Evolutionary conservation across 2,329 filamentous ascomycete genomes (phyloP).

Genomic region (Hawksworthiomyces lignivorus): DNA sequence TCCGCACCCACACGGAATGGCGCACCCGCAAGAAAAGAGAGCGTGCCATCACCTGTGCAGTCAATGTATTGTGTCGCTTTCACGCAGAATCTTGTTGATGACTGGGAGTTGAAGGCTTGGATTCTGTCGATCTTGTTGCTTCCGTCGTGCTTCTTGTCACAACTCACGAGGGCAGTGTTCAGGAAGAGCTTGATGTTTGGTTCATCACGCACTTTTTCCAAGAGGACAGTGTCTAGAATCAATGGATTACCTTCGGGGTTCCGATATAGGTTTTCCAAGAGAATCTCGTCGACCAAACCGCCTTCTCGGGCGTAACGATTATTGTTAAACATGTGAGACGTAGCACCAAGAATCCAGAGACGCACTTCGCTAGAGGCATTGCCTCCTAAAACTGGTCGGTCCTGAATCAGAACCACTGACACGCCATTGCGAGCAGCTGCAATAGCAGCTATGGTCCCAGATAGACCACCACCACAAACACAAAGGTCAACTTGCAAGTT

Average conservation of each 20-base stretch:
- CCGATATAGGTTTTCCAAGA: constrained; percentile 19
- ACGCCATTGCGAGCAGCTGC: constrained; percentile 18
- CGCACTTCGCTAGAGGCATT: constrained; percentile 20
- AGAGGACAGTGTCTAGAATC: constrained; percentile 18
- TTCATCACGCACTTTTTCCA: constrained; percentile 19
- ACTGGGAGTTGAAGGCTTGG: constrained; percentile 19
- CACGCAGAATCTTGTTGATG: constrained; percentile 18
- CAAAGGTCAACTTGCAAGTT: constrained; percentile 21
- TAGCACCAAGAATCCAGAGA: constrained; percentile 19
- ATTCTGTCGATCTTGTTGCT: constrained; percentile 16
- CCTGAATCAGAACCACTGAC: constrained; percentile 17
- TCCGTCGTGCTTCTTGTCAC: constrained; percentile 18
- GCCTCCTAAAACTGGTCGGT: constrained; percentile 18
- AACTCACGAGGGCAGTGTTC: constrained; percentile 18
- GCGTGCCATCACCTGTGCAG: constrained; percentile 19
- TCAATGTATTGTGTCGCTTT: constrained; percentile 22
- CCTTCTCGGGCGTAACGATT: constrained; percentile 20
- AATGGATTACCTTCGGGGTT: constrained; percentile 21
- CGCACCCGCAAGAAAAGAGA: constrained; percentile 19
- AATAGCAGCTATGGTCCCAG: constrained; percentile 18
- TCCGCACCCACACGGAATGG: constrained; percentile 20
- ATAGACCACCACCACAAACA: constrained; percentile 19
- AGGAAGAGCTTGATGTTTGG: constrained; percentile 18
- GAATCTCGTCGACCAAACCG: constrained; percentile 19
- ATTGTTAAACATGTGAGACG: constrained; percentile 23